Conservation (phyloP, 331 rosid genomes). For the Telfairia occidentalis region DNA sequence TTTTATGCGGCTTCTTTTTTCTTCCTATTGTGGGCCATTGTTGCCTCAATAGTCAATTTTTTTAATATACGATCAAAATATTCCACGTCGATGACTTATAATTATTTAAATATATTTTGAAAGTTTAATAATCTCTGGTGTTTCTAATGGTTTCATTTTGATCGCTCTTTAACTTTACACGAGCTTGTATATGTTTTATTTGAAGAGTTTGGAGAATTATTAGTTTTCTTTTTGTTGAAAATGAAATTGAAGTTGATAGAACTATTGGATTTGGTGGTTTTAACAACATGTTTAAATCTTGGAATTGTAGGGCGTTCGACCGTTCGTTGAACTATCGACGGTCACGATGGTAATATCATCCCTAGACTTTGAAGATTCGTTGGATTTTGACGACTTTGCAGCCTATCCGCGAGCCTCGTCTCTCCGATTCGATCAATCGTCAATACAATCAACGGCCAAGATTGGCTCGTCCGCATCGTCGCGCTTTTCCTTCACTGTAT, state of each 20-base stretch:
- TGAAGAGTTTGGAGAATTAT: too few relatives aligned
- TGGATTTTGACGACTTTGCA: constrained; percentile 56
- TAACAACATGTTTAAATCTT: background rate
- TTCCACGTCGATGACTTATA: background rate
- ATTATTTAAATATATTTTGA: too few relatives aligned
- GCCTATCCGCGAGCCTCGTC: constrained; percentile 75
- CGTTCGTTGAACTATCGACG: constrained; percentile 76
- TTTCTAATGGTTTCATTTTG: too few relatives aligned
- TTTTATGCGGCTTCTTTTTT: background rate
- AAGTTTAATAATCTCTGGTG: too few relatives aligned
- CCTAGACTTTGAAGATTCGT: constrained; percentile 65
- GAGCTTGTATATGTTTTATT: too few relatives aligned
- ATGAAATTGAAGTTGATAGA: background rate
- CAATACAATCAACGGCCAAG: constrained; percentile 49
- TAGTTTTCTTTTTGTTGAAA: background rate
- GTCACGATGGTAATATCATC: constrained; percentile 60
- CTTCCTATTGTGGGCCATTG: background rate
- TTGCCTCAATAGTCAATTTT: background rate
- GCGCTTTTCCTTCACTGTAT: constrained; percentile 87
- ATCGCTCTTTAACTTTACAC: too few relatives aligned
- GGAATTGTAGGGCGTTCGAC: constrained; percentile 62
- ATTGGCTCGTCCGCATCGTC: constrained; percentile 81
- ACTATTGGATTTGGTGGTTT: background rate
- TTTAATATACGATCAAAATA: background rate
- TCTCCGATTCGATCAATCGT: constrained; percentile 61